A percentile compares a stretch with the other conserved stretches of the same genome.
Evolutionary conservation across 148 eudicot genomes (phyloP).

Genomic region (Suaeda aralocaspica): DNA sequence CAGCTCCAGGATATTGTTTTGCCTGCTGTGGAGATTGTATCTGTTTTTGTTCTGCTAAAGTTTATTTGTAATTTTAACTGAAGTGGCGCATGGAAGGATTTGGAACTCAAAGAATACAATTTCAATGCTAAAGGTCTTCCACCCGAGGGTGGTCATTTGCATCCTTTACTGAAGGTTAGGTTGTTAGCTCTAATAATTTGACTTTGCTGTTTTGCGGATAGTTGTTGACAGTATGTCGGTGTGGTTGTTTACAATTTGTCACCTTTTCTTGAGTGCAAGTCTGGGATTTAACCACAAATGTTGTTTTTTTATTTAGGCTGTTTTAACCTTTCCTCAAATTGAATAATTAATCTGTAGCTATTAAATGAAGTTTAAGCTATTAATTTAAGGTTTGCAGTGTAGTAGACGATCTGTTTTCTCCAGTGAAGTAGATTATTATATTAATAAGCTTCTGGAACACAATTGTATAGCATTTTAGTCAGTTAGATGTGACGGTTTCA

Average conservation of each 20-base stretch:
- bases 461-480: no score
- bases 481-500: no score
- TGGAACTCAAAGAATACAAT: constrained; percentile 89
- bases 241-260: not conserved
- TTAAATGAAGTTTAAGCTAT: not conserved
- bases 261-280: not conserved
- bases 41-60: constrained; percentile 9
- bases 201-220: not conserved
- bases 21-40: no score
- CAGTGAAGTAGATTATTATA: no score
- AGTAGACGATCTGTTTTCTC: not conserved
- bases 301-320: not conserved
- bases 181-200: constrained; percentile 3
- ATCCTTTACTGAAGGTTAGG: constrained; percentile 88
- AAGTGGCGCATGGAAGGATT: constrained; percentile 82
- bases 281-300: not conserved
- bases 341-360: not conserved
- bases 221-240: not conserved
- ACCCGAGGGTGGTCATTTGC: constrained; percentile 80
- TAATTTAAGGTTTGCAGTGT: not conserved
- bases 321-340: not conserved
- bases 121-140: constrained; percentile 87
- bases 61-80: constrained; percentile 5
- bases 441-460: no score
- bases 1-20: not conserved